Evolutionary conservation across 2,329 filamentous ascomycete genomes (phyloP), one percentile per base, ranked within the genome.

Genomic region (Arthrobotrys conoides): DNA sequence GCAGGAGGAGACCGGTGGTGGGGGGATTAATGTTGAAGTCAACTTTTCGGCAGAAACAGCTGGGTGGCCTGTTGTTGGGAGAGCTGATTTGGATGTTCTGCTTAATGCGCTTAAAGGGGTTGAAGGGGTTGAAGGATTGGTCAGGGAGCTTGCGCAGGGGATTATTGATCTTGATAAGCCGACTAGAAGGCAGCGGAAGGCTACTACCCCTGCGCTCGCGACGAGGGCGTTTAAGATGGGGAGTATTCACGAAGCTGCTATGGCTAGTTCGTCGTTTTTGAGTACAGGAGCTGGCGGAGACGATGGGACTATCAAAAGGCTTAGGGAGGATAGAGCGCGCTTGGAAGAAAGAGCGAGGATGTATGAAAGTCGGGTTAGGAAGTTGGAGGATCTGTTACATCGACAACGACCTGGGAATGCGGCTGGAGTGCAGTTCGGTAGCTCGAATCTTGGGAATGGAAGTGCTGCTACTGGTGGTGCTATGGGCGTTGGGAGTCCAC

Each of bases 321-420:
- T 98, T n/a, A 92, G 92, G 83, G 92, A 93, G 16, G 94, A 97
- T 77, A 97, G 97, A 82, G 84, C 86, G 1, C 92, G 90, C 82
- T 84, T 93, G 5, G 91, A 94, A 83, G 91, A 88, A 82, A 92
- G 90, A 83, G 85, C 95, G 24, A 93, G 89, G 84, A 93, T 92
- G n/a, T 92, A 93, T 1, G 92, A 96, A 83, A 97, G 94, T 83
- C 91, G 96, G 27, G 92, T 99, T 16, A 90, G 95, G 41, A 93
- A 96, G 80, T 87, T 99, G 0, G 96, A 99, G 85, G 95, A 97
- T 83, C 86, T 99, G 12, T 87, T 98, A 14, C 96, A 99, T 85
- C 90, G 94, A 72, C 94, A 97, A 85, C 86, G 4, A 88, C 87
- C 81, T 87, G 86, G 27, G 86, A 87, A 76, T 87, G 83, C 41